These are phyloP conservation scores for Xylariomycetidae sp. DNA, from an alignment of 2,329 filamentous ascomycete species.

Conservation along the genomic window DNA sequence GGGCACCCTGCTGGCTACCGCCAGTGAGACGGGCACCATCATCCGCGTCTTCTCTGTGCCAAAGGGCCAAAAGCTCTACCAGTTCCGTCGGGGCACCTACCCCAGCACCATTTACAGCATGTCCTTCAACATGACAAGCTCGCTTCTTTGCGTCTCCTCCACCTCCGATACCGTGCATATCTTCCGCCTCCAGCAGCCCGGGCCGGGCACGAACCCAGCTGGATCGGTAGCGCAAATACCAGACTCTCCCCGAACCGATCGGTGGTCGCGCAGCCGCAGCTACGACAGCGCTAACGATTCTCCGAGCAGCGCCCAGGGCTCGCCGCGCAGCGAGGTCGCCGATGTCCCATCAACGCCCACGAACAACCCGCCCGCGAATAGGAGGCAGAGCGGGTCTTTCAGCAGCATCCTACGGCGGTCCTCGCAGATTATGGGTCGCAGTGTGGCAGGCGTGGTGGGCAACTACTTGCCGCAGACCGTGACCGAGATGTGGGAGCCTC, in stretches of 20 bases:
- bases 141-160: constrained; percentile 89
- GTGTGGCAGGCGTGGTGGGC: constrained; percentile 81
- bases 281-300: constrained; percentile 53
- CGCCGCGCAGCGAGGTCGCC: constrained; percentile 41
- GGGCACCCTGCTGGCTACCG: constrained; percentile 84
- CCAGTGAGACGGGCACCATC: constrained; percentile 95
- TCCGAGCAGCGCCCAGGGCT: constrained; percentile 35
- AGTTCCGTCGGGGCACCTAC: constrained; percentile 92
- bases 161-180: constrained; percentile 96
- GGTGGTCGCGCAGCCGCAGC: constrained; percentile 48
- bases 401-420: constrained; percentile 89
- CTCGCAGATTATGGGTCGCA: constrained; percentile 86
- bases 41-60: constrained; percentile 94
- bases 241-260: constrained; percentile 38
- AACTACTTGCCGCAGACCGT: constrained; percentile 91
- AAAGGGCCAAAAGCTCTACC: constrained; percentile 85
- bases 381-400: constrained; percentile 66
- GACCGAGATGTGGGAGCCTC: constrained; percentile 95
- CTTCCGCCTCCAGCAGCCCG: constrained; percentile 64
- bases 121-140: constrained; percentile 95
- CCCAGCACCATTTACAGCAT: constrained; percentile 96
- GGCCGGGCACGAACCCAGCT: constrained; percentile 30
- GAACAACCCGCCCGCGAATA: constrained; percentile 27
- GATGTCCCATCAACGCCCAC: constrained; percentile 29
- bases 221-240: constrained; percentile 31